phyloP scores from a whole-genome alignment of 2,329 filamentous ascomycete species.

The Curvularia eragrostidis region DNA sequence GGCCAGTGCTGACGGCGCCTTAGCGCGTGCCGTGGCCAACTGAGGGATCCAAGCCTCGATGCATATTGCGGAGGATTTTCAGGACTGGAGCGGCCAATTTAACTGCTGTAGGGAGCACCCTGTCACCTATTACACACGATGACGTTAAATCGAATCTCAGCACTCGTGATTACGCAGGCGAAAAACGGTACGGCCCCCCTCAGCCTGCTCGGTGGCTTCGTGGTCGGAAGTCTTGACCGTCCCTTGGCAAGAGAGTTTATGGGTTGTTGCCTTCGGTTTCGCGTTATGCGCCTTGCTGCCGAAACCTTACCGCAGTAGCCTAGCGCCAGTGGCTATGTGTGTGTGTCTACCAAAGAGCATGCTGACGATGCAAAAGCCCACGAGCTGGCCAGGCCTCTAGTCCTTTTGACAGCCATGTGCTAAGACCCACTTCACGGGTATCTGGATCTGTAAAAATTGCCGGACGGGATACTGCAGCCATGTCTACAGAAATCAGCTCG shows the following conservation, averaged over 20 bases:
- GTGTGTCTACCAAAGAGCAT: slow-evolving; percentile 7
- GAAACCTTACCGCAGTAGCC: slow-evolving; percentile 10
- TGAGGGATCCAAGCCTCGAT: slow-evolving; percentile 8
- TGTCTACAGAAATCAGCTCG: slow-evolving; percentile 2
- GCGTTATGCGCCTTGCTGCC: slow-evolving; percentile 8
- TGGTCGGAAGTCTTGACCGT: neutral
- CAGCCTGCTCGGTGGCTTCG: neutral
- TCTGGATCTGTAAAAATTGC: neutral
- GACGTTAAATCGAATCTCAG: neutral
- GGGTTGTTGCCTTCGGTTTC: slow-evolving; percentile 5
- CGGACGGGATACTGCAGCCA: neutral
- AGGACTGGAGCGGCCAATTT: neutral
- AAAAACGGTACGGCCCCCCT: neutral
- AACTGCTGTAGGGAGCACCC: neutral
- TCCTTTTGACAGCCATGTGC: neutral
- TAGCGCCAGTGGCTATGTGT: slow-evolving; percentile 8
- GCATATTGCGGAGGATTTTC: slow-evolving; percentile 17
- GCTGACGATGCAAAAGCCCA: slow-evolving; percentile 2
- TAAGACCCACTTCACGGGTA: neutral
- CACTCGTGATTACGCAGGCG: neutral
- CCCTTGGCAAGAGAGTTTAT: slow-evolving; percentile 4
- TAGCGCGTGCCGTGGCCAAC: slow-evolving; percentile 7
- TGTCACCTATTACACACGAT: neutral
- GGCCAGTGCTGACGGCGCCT: slow-evolving; percentile 1
- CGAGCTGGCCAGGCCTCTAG: slow-evolving; percentile 6